Evolutionary conservation across 2,329 filamentous ascomycete genomes (phyloP).

Genomic region (Fusarium sublunatum): DNA sequence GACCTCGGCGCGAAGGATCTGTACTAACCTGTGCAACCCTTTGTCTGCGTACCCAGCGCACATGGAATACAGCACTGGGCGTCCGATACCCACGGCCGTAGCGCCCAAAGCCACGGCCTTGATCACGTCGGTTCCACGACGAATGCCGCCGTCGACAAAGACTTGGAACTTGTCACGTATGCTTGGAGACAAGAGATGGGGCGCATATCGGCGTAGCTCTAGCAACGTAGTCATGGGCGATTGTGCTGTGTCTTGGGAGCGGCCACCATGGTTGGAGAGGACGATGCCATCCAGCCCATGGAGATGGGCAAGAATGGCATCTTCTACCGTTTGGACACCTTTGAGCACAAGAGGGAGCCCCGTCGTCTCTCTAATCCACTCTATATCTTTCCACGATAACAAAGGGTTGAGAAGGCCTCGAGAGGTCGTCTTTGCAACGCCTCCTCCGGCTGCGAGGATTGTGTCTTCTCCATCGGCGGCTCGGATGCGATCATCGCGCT

Average conservation of each 20-base stretch:
- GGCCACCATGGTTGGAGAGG: conserved; percentile 76
- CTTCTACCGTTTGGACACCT: conserved; percentile 73
- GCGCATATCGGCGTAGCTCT: conserved; percentile 66
- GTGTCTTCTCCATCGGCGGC: conserved; percentile 1
- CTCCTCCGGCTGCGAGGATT: background rate
- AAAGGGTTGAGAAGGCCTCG: conserved; percentile 1
- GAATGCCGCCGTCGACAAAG: conserved; percentile 72
- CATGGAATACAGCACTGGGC: conserved; percentile 69
- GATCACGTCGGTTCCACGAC: conserved; percentile 72
- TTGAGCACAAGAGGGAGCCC: conserved; percentile 72
- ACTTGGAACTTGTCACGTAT: conserved; percentile 68
- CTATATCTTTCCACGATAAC: conserved; percentile 69
- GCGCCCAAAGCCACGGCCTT: conserved; percentile 75
- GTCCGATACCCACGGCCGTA: conserved; percentile 70
- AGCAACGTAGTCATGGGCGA: conserved; percentile 69
- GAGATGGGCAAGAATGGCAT: conserved; percentile 70
- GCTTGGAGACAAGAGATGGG: conserved; percentile 59
- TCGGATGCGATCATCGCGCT: conserved; percentile 3
- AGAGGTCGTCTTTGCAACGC: background rate
- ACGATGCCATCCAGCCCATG: conserved; percentile 74
- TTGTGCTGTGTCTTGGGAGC: conserved; percentile 48
- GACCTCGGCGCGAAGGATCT: conserved; percentile 1
- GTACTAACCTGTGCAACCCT: background rate
- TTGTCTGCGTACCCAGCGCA: conserved; percentile 35
- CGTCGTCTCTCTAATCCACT: conserved; percentile 65